Conservation (phyloP, 2,329 filamentous ascomycete species). For the Raffaelea albimanens region DNA sequence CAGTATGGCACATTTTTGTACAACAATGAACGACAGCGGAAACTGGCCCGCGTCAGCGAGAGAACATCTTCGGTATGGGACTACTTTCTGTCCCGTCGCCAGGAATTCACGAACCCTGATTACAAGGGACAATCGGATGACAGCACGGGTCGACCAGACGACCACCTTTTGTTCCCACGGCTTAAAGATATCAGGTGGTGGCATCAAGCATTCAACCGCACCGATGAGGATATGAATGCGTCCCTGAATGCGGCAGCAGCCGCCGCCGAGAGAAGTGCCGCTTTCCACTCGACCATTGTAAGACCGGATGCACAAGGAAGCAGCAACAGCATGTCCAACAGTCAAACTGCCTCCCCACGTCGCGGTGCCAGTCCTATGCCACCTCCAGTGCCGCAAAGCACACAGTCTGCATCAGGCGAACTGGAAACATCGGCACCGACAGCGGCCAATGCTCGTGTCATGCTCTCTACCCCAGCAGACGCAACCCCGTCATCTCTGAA, state of each 20-base stretch:
- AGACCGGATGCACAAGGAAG: slow-evolving; percentile 28
- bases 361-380: slow-evolving; percentile 23
- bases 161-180: slow-evolving; percentile 74
- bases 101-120: slow-evolving; percentile 73
- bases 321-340: slow-evolving; percentile 3
- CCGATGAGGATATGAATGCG: slow-evolving; percentile 88
- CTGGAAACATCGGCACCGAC: slow-evolving; percentile 4
- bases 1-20: slow-evolving; percentile 96
- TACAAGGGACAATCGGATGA: slow-evolving; percentile 70
- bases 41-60: slow-evolving; percentile 58
- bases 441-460: slow-evolving; percentile 8
- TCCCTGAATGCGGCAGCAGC: slow-evolving; percentile 45
- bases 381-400: slow-evolving; percentile 24
- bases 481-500: slow-evolving; percentile 3
- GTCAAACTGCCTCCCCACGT: slow-evolving; percentile 17
- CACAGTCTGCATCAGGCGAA: slow-evolving; percentile 9
- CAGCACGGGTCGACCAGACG: slow-evolving; percentile 68
- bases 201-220: slow-evolving; percentile 76
- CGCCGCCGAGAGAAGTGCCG: slow-evolving; percentile 30
- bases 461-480: slow-evolving; percentile 10
- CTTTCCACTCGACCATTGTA: slow-evolving; percentile 17
- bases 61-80: slow-evolving; percentile 87
- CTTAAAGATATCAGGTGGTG: slow-evolving; percentile 83
- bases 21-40: slow-evolving; percentile 85
- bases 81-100: slow-evolving; percentile 75